Conservation (phyloP, 192 early-diverging fungal genomes). For the Glomus cerebriforme region DNA sequence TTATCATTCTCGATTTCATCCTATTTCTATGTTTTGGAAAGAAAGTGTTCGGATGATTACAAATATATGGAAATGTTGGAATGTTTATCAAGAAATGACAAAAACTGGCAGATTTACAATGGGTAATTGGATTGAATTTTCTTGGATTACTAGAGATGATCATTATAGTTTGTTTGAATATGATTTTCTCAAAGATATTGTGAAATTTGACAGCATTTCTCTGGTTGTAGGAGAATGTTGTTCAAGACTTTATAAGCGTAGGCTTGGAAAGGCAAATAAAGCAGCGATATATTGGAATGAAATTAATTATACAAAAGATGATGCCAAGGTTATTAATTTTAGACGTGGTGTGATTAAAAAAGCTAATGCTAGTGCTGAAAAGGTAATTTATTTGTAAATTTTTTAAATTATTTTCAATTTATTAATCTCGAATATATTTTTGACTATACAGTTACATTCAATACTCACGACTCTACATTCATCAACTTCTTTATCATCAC, state of each 20-base stretch:
- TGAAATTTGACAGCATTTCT: not conserved
- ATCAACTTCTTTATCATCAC: conserved; percentile 32
- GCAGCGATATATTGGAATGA: not conserved
- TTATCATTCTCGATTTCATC: conserved; percentile 28
- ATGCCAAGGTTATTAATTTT: conserved; percentile 13
- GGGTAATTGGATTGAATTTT: not conserved
- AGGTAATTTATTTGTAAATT: conserved; percentile 6
- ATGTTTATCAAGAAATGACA: not conserved
- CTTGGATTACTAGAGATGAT: not conserved
- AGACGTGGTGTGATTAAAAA: not conserved
- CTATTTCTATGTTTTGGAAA: conserved; percentile 5
- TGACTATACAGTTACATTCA: not conserved
- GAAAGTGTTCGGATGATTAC: not conserved
- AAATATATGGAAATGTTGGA: conserved; percentile 25
- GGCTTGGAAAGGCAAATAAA: not conserved
- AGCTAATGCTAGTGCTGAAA: not conserved
- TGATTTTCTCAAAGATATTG: not conserved
- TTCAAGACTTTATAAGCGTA: not conserved
- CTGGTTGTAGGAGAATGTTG: not conserved
- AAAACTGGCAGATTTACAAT: not conserved
- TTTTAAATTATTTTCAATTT: not conserved
- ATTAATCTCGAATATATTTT: not conserved
- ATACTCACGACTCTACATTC: not conserved
- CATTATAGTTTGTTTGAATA: not conserved
- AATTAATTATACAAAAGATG: not conserved